Evolutionary conservation across 2,329 filamentous ascomycete genomes (phyloP).

Genomic region (Botrytis porri): DNA sequence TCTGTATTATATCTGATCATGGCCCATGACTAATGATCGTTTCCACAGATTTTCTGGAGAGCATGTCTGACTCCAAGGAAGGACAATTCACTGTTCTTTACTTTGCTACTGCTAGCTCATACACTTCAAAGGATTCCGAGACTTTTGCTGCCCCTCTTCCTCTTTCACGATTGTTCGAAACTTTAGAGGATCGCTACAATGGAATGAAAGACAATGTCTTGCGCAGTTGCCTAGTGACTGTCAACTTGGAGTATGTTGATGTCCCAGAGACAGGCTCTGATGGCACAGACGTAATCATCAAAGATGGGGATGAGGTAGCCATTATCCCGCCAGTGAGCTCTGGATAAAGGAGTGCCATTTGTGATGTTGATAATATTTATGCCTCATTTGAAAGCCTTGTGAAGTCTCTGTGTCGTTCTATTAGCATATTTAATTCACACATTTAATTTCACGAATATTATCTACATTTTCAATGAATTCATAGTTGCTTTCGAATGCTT

Average conservation of each 20-base stretch:
- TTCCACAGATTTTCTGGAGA: neutral
- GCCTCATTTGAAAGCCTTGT: neutral
- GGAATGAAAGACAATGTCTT: constrained; percentile 69
- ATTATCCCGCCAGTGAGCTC: constrained; percentile 88
- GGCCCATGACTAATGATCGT: neutral
- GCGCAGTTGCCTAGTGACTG: constrained; percentile 69
- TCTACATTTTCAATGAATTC: neutral
- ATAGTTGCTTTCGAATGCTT: neutral
- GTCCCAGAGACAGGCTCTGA: constrained; percentile 47
- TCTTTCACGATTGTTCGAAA: constrained; percentile 59
- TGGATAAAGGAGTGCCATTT: constrained; percentile 50
- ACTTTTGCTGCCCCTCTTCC: constrained; percentile 63
- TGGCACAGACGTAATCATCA: constrained; percentile 50
- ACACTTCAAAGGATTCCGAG: constrained; percentile 66
- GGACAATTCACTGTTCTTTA: constrained; percentile 79
- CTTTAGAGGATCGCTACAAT: constrained; percentile 65
- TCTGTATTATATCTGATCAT: neutral
- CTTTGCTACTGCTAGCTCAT: constrained; percentile 73
- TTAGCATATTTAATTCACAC: neutral
- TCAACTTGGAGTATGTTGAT: constrained; percentile 81
- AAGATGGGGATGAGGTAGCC: constrained; percentile 77
- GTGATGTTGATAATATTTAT: neutral
- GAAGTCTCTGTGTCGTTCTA: neutral
- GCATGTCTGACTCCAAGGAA: constrained; percentile 29
- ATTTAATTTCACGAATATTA: neutral